A percentile compares a stretch with the other conserved stretches of the same genome.
Conservation (phyloP, 176 grass and related monocot species). For the Oryza glaberrima region DNA sequence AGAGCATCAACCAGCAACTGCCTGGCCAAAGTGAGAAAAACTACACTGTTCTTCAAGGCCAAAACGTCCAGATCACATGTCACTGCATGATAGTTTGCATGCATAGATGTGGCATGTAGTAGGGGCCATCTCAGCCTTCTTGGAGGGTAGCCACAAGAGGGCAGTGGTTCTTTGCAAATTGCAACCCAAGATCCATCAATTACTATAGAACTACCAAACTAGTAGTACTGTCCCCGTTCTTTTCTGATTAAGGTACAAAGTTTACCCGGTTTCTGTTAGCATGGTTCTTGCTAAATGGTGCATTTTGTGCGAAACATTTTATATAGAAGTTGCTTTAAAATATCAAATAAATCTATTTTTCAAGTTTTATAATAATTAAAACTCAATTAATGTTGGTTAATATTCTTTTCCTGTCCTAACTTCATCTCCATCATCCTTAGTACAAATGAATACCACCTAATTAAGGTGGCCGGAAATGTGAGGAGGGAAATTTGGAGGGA, state of each 20-base stretch:
- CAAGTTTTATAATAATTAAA: too few species aligned
- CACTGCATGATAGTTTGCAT: background rate
- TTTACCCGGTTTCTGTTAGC: too few species aligned
- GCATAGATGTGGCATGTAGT: background rate
- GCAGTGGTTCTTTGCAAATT: too few species aligned
- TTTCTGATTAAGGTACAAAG: too few species aligned
- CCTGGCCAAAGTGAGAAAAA: conserved; percentile 21
- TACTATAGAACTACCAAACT: background rate
- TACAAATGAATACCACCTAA: too few species aligned
- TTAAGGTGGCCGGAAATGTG: conserved; percentile 1
- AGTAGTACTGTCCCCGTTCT: background rate
- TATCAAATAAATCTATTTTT: too few species aligned
- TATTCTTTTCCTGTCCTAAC: too few species aligned
- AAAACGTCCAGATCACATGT: conserved; percentile 9
- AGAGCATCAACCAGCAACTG: conserved; percentile 1
- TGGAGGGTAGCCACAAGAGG: conserved; percentile 1
- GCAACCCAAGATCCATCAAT: background rate
- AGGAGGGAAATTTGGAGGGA: background rate
- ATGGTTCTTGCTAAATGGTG: too few species aligned
- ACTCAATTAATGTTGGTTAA: too few species aligned
- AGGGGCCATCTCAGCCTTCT: background rate
- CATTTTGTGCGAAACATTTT: too few species aligned
- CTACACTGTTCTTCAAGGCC: background rate
- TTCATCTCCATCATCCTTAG: too few species aligned
- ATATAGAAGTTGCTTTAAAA: too few species aligned